These are phyloP conservation scores for Termitomyces sp. DNA, from an alignment of 768 basidiomycete genomes.

Conservation along the genomic window DNA sequence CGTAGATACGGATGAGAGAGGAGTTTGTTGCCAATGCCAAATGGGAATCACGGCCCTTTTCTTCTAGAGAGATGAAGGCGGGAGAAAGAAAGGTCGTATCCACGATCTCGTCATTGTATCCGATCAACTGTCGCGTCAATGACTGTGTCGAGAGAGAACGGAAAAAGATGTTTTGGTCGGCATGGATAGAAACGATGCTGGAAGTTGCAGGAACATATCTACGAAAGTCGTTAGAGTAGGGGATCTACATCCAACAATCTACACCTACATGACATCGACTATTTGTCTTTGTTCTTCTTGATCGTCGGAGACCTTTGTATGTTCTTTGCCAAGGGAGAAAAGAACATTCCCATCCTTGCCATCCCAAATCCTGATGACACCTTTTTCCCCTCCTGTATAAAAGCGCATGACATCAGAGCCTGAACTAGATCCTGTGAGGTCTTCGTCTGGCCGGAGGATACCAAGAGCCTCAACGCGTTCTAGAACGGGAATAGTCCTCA, in stretches of 20 bases:
- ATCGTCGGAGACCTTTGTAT: slow-evolving; percentile 40
- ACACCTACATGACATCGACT: slow-evolving; percentile 71
- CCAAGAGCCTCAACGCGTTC: slow-evolving; percentile 90
- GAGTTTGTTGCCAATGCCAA: slow-evolving; percentile 98
- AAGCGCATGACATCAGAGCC: slow-evolving; percentile 49
- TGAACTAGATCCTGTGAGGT: slow-evolving; percentile 39
- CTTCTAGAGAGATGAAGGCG: slow-evolving; percentile 16
- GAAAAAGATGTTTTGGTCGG: slow-evolving; percentile 96
- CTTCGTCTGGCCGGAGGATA: slow-evolving; percentile 51
- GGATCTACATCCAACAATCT: neutral
- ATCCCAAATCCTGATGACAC: slow-evolving; percentile 84
- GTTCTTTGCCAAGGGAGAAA: slow-evolving; percentile 52
- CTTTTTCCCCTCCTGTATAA: slow-evolving; percentile 92
- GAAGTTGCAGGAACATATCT: slow-evolving; percentile 70
- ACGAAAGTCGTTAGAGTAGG: slow-evolving; percentile 13
- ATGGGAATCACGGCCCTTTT: slow-evolving; percentile 52
- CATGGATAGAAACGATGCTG: slow-evolving; percentile 79
- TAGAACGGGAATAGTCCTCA: slow-evolving; percentile 77
- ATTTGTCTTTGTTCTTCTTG: slow-evolving; percentile 86
- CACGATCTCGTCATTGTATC: slow-evolving; percentile 98
- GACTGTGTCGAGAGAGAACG: slow-evolving; percentile 70
- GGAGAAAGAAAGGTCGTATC: slow-evolving; percentile 77
- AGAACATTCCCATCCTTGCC: slow-evolving; percentile 60
- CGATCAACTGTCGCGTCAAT: slow-evolving; percentile 80
- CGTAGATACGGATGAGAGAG: slow-evolving; percentile 89